Percentiles rank a stretch among this genome's conserved stretches.
Conservation (phyloP, 192 early-diverging fungal genomes). For the Gigaspora rosea region DNA sequence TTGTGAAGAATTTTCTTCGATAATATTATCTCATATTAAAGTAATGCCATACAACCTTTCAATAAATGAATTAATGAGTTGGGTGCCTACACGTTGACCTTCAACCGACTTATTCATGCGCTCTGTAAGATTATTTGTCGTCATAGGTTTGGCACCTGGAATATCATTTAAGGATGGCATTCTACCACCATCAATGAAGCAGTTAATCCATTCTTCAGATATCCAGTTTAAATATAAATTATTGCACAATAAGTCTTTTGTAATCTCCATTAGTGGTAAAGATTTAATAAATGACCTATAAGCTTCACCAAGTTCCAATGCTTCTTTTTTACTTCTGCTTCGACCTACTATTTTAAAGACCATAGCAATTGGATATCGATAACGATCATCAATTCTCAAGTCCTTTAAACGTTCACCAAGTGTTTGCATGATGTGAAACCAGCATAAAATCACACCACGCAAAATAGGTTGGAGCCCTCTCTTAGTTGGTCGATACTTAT, state of each 20-base stretch:
- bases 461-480: background rate
- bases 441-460: background rate
- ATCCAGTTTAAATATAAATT: background rate
- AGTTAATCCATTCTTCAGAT: background rate
- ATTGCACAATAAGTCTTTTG: background rate
- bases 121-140: constrained; percentile 14
- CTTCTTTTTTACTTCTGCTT: background rate
- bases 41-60: constrained; percentile 4
- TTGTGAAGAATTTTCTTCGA: background rate
- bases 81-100: background rate
- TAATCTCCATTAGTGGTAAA: background rate
- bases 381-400: background rate
- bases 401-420: background rate
- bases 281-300: background rate
- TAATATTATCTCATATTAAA: constrained; percentile 6
- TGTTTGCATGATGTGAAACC: background rate
- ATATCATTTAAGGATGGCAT: background rate
- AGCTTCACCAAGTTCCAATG: background rate
- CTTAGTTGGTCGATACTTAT: constrained; percentile 1
- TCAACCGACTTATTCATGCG: constrained; percentile 1
- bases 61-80: background rate
- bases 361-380: background rate
- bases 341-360: background rate
- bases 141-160: background rate
- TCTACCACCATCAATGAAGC: too few species aligned